phyloP scores from a whole-genome alignment of 352 stramenopile genomes.

The Phytophthora macrochlamydospora region DNA sequence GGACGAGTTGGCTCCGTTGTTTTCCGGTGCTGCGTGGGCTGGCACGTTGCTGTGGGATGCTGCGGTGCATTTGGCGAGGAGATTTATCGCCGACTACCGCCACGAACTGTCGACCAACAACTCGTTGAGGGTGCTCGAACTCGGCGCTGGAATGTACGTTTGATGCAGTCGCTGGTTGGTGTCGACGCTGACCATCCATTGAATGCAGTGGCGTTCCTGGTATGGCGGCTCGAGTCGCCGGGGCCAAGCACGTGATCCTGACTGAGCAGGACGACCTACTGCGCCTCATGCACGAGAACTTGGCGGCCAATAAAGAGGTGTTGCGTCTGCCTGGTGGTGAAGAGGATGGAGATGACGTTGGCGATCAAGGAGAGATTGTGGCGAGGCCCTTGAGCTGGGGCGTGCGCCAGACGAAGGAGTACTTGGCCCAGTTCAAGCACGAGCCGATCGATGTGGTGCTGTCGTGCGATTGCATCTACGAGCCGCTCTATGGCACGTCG shows the following conservation, averaged over 20 bases:
- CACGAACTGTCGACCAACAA: conserved; percentile 35
- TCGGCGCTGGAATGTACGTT: conserved; percentile 81
- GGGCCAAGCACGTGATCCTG: conserved; percentile 86
- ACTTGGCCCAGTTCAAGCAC: conserved; percentile 52
- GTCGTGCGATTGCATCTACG: conserved; percentile 96
- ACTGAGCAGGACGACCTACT: conserved; percentile 92
- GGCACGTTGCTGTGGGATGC: conserved; percentile 92
- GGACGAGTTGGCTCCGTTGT: conserved; percentile 92
- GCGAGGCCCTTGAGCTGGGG: conserved; percentile 82
- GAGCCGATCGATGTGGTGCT: conserved; percentile 91
- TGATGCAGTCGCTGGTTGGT: background rate
- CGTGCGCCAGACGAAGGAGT: conserved; percentile 60
- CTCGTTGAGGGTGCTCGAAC: conserved; percentile 69
- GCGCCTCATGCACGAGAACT: conserved; percentile 82
- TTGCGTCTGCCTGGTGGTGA: conserved; percentile 30
- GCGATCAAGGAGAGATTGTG: conserved; percentile 45
- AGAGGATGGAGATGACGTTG: conserved; percentile 19
- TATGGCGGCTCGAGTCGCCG: conserved; percentile 89
- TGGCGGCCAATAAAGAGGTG: conserved; percentile 50
- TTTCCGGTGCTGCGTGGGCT: conserved; percentile 93
- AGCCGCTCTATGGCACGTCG: conserved; percentile 93
- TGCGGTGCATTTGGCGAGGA: conserved; percentile 64
- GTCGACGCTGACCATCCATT: conserved; percentile 1
- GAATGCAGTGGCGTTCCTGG: conserved; percentile 85
- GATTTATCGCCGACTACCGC: conserved; percentile 60